Conservation (phyloP, 2,329 filamentous ascomycete genomes). For the Exophiala sp. region DNA sequence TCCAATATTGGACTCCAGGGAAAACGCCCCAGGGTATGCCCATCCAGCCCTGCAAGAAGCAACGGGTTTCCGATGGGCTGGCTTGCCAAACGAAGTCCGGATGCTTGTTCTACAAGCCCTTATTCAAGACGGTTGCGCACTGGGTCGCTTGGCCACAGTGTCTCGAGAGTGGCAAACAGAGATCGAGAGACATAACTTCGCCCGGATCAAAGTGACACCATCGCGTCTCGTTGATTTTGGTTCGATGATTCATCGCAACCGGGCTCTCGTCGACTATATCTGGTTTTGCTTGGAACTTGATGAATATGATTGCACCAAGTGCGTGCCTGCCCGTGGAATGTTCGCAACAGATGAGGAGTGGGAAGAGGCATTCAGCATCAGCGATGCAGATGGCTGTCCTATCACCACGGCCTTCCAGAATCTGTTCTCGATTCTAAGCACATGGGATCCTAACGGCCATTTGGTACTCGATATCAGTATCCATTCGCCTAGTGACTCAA, state of each 20-base stretch:
- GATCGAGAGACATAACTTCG: constrained; percentile 6
- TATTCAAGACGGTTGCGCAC: neutral
- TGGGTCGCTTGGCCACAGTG: constrained; percentile 3
- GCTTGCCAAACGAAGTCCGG: neutral
- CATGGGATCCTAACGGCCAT: constrained; percentile 29
- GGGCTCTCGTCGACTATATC: constrained; percentile 4
- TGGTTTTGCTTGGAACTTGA: constrained; percentile 11
- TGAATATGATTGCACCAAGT: constrained; percentile 3
- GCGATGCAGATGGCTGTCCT: constrained; percentile 10
- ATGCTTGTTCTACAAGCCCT: constrained; percentile 2
- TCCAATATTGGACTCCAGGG: no score
- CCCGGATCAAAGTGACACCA: constrained; percentile 6
- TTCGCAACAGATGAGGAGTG: neutral
- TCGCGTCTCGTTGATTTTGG: constrained; percentile 5
- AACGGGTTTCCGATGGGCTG: neutral
- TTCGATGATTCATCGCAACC: constrained; percentile 5
- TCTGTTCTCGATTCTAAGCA: constrained; percentile 32
- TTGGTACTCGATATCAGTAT: constrained; percentile 34
- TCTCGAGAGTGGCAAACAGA: constrained; percentile 10
- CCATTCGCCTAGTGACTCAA: constrained; percentile 33
- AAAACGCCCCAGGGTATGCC: neutral
- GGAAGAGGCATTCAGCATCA: constrained; percentile 7
- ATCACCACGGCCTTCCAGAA: constrained; percentile 29
- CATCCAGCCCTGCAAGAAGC: constrained; percentile 1
- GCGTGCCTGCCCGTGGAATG: neutral